Evolutionary conservation across 495 filamentous ascomycete species (phyloP).

Genomic region (Tuber calosporum): DNA sequence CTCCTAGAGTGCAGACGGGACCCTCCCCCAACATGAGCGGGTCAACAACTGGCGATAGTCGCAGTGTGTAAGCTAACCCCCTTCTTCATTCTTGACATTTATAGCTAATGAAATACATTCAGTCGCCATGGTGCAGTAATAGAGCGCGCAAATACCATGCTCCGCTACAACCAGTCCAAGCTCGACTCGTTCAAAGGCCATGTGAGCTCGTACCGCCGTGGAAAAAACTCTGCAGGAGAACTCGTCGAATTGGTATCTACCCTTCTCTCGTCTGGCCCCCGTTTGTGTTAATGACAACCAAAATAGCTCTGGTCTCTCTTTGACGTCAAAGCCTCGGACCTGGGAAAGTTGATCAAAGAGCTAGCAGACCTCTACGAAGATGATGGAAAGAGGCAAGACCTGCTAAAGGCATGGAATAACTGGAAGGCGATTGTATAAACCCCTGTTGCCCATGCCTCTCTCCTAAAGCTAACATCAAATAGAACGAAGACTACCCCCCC

Average conservation of each 20-base stretch:
- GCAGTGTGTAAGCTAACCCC: slow-evolving; percentile 16
- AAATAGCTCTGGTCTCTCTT: slow-evolving; percentile 58
- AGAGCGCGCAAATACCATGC: slow-evolving; percentile 71
- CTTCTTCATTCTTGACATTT: not conserved
- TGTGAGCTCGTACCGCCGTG: slow-evolving; percentile 67
- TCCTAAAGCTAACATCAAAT: not conserved
- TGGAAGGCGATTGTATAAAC: slow-evolving; percentile 65
- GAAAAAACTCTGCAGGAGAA: slow-evolving; percentile 58
- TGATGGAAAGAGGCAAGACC: slow-evolving; percentile 57
- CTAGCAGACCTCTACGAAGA: slow-evolving; percentile 91
- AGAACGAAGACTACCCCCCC: slow-evolving; percentile 88
- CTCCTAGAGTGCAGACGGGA: not conserved
- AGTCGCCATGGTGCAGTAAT: slow-evolving; percentile 62
- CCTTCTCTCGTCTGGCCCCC: slow-evolving; percentile 53
- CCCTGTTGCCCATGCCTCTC: not conserved
- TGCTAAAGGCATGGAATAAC: slow-evolving; percentile 82
- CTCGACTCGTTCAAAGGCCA: slow-evolving; percentile 65
- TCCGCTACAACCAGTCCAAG: slow-evolving; percentile 66
- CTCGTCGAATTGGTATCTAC: slow-evolving; percentile 56
- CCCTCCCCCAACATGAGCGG: slow-evolving; percentile 13
- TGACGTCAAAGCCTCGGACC: slow-evolving; percentile 64
- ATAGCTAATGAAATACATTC: slow-evolving; percentile 6
- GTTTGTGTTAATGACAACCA: not conserved
- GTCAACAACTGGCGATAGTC: slow-evolving; percentile 8
- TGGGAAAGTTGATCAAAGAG: slow-evolving; percentile 86